A percentile compares a stretch with the other conserved stretches of the same genome.
Evolutionary conservation across 257 asterid genomes (phyloP).

Genomic region (Dorcoceras hygrometricum): DNA sequence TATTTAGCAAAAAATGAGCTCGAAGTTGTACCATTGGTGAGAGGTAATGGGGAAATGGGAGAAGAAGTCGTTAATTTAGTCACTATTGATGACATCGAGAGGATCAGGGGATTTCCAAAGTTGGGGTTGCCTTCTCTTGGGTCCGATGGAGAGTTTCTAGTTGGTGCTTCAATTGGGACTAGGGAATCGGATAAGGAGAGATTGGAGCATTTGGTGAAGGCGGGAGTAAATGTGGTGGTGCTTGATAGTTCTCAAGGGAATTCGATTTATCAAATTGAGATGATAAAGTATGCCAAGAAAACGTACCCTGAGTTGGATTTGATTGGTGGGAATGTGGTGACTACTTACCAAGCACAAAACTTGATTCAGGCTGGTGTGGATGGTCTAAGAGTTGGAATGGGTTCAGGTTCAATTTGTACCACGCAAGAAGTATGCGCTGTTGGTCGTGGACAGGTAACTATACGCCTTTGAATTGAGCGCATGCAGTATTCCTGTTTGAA

Average conservation of each 20-base stretch:
- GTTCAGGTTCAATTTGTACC: conserved; percentile 90
- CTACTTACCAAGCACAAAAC: conserved; percentile 70
- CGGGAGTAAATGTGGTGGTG: conserved; percentile 69
- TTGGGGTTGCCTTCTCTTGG: conserved; percentile 69
- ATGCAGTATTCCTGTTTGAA: neutral
- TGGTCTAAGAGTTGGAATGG: conserved; percentile 96
- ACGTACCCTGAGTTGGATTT: conserved; percentile 65
- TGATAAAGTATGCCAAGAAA: conserved; percentile 73
- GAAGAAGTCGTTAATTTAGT: conserved; percentile 58
- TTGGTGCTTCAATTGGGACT: conserved; percentile 85
- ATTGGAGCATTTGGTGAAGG: conserved; percentile 78
- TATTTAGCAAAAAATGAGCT: conserved; percentile 49
- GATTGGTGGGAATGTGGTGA: conserved; percentile 89
- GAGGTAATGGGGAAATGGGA: conserved; percentile 28
- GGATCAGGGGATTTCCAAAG: conserved; percentile 64
- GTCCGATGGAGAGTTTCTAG: conserved; percentile 60
- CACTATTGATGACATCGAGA: conserved; percentile 44
- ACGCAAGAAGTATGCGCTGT: conserved; percentile 93
- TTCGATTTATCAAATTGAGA: conserved; percentile 74
- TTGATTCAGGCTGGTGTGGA: conserved; percentile 86
- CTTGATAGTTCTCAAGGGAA: conserved; percentile 91
- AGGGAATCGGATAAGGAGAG: conserved; percentile 81
- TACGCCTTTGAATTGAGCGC: neutral
- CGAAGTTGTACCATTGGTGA: conserved; percentile 58
- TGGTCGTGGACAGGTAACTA: conserved; percentile 88